Evolutionary conservation across 1,284 basidiomycete species (phyloP).

Genomic region (Cerioporus squamosus): DNA sequence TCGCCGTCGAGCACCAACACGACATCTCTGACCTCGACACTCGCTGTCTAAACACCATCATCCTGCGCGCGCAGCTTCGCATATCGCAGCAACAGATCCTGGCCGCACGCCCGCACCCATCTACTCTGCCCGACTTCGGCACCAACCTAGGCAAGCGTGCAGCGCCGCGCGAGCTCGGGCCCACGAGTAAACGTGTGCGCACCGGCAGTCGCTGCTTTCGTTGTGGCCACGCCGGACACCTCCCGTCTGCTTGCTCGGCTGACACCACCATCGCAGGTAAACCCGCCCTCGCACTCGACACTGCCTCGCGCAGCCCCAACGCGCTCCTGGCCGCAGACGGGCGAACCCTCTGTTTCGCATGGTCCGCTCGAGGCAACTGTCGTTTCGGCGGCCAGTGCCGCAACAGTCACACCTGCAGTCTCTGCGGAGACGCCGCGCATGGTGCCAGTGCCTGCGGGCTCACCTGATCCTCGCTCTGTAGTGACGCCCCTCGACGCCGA

Average conservation of each 20-base stretch:
- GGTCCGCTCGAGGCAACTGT: conserved; percentile 19
- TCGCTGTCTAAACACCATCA: background rate
- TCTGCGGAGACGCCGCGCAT: conserved; percentile 30
- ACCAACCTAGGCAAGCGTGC: too few relatives aligned
- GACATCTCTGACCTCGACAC: background rate
- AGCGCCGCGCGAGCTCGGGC: background rate
- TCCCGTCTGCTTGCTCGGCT: conserved; percentile 28
- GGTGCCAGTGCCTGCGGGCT: conserved; percentile 28
- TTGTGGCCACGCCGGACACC: conserved; percentile 31
- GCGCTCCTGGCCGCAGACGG: conserved; percentile 21
- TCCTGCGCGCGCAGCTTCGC: too few relatives aligned
- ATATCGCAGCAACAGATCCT: too few relatives aligned
- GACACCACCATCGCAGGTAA: conserved; percentile 24
- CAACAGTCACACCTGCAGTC: conserved; percentile 31
- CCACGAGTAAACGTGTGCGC: too few relatives aligned
- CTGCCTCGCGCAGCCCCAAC: conserved; percentile 6
- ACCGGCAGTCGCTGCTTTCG: conserved; percentile 32
- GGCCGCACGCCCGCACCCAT: too few relatives aligned
- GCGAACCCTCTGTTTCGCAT: conserved; percentile 28
- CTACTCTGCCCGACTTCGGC: too few relatives aligned
- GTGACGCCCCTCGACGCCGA: conserved; percentile 30
- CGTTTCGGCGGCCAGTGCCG: conserved; percentile 20
- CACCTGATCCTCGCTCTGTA: conserved; percentile 32
- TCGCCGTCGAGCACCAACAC: background rate
- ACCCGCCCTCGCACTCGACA: conserved; percentile 14